A percentile compares a stretch with the other conserved stretches of the same genome.
phyloP scores from a whole-genome alignment of 1,284 basidiomycete genomes.

The Fomitopsis schrenkii region DNA sequence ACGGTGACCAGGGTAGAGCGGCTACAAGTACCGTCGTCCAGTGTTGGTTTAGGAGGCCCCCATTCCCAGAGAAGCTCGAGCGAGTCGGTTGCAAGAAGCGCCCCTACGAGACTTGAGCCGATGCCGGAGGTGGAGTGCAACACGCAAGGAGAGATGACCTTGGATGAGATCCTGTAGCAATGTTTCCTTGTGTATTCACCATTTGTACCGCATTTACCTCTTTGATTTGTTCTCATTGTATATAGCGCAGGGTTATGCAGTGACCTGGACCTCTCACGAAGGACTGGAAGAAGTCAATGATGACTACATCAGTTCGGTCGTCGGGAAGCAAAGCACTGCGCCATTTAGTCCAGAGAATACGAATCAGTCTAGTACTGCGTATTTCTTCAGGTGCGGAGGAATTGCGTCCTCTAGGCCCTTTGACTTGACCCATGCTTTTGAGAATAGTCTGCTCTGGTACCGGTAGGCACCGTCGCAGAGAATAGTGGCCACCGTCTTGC shows the following conservation, averaged over 20 bases:
- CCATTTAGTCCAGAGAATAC: background rate
- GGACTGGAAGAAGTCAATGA: background rate
- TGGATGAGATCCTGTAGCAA: conserved; percentile 50
- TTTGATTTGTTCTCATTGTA: background rate
- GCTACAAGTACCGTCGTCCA: conserved; percentile 46
- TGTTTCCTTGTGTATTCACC: background rate
- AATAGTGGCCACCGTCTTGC: conserved; percentile 86
- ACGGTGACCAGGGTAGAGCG: conserved; percentile 58
- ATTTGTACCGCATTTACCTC: background rate
- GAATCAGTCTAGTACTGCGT: conserved; percentile 75
- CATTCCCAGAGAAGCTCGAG: background rate
- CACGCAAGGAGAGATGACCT: conserved; percentile 45
- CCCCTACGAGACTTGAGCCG: conserved; percentile 3
- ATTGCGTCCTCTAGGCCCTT: conserved; percentile 83
- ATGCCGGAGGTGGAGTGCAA: conserved; percentile 15
- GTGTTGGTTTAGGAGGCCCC: conserved; percentile 28
- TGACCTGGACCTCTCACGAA: too few species aligned
- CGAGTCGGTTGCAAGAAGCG: background rate
- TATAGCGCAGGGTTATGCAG: background rate
- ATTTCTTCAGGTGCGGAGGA: conserved; percentile 84
- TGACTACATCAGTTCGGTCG: too few species aligned
- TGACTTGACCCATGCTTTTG: conserved; percentile 87
- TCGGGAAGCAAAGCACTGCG: background rate
- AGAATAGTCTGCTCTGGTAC: conserved; percentile 95
- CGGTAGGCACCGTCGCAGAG: conserved; percentile 95